A percentile compares a stretch with the other conserved stretches of the same genome.
These are phyloP conservation scores for Jacaranda copaia DNA, from an alignment of 257 asterid species.

Conservation along the genomic window DNA sequence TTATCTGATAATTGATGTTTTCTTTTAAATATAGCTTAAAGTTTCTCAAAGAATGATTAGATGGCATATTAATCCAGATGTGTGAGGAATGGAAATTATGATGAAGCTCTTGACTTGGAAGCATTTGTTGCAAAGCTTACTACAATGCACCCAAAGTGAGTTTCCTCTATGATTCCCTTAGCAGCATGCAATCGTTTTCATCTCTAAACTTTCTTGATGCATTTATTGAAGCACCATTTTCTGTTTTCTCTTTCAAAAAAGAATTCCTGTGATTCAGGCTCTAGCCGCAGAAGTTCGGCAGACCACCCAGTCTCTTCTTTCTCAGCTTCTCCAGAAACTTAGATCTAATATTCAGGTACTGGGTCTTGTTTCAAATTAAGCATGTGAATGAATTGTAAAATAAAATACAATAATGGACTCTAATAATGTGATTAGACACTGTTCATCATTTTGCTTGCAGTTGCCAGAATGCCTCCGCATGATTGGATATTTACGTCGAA, in stretches of 20 bases:
- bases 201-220: constrained; percentile 34
- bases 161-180: constrained; percentile 38
- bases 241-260: constrained; percentile 52
- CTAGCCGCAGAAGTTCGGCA: constrained; percentile 90
- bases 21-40: constrained; percentile 16
- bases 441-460: constrained; percentile 48
- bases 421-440: constrained; percentile 15
- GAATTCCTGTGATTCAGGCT: constrained; percentile 96
- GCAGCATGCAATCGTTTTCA: constrained; percentile 34
- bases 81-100: constrained; percentile 95
- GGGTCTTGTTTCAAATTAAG: constrained; percentile 31
- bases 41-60: constrained; percentile 35
- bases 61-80: constrained; percentile 60
- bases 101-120: constrained; percentile 97
- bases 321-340: constrained; percentile 95
- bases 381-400: constrained; percentile 26
- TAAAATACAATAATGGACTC: constrained; percentile 7
- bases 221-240: constrained; percentile 46
- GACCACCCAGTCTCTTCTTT: constrained; percentile 95
- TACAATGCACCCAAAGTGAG: constrained; percentile 96
- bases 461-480: constrained; percentile 97
- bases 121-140: constrained; percentile 92
- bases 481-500: constrained; percentile 95
- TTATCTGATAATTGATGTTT: constrained; percentile 26
- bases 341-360: constrained; percentile 93